phyloP scores from a whole-genome alignment of 1,284 basidiomycete genomes.

The Ustilago cynodontis region DNA sequence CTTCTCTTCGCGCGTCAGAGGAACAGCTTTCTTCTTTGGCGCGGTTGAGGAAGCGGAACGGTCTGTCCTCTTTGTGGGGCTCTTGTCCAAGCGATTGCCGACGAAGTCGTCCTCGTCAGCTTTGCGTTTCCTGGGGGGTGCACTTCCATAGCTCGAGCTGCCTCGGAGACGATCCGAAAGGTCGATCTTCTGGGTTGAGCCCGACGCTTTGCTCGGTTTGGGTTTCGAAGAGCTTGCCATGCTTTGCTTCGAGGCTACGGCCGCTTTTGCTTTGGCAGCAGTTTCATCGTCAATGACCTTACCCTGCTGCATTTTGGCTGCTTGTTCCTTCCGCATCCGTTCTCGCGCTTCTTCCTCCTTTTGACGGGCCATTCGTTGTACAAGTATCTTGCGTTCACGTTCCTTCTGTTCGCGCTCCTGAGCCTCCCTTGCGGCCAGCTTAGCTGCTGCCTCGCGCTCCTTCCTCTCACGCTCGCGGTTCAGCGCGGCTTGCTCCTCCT shows the following conservation, averaged over 20 bases:
- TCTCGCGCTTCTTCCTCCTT: conserved; percentile 47
- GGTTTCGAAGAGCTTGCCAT: conserved; percentile 2
- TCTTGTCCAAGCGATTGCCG: conserved; percentile 44
- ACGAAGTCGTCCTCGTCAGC: conserved; percentile 50
- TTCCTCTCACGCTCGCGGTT: conserved; percentile 33
- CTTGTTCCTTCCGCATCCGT: conserved; percentile 35
- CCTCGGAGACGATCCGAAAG: conserved; percentile 27
- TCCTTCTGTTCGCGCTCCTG: conserved; percentile 43
- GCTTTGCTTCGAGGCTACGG: conserved; percentile 1
- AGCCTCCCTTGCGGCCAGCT: conserved; percentile 41
- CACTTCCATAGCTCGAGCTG: conserved; percentile 9
- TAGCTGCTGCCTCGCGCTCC: conserved; percentile 41
- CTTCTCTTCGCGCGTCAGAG: conserved; percentile 58
- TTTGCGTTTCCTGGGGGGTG: conserved; percentile 32
- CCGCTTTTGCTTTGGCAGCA: not conserved
- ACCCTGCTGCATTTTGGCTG: conserved; percentile 13
- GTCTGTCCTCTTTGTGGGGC: conserved; percentile 9
- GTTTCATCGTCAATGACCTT: conserved; percentile 14
- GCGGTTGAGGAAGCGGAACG: conserved; percentile 16
- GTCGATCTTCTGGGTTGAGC: conserved; percentile 44
- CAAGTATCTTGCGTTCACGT: conserved; percentile 44
- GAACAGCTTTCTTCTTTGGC: conserved; percentile 24
- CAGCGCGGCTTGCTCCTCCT: conserved; percentile 38
- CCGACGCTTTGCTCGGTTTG: conserved; percentile 12
- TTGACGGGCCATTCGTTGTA: conserved; percentile 39